Base-by-base conservation (phyloP, 1,284 basidiomycete genomes). In the Pseudozyma flocculosa region DNA sequence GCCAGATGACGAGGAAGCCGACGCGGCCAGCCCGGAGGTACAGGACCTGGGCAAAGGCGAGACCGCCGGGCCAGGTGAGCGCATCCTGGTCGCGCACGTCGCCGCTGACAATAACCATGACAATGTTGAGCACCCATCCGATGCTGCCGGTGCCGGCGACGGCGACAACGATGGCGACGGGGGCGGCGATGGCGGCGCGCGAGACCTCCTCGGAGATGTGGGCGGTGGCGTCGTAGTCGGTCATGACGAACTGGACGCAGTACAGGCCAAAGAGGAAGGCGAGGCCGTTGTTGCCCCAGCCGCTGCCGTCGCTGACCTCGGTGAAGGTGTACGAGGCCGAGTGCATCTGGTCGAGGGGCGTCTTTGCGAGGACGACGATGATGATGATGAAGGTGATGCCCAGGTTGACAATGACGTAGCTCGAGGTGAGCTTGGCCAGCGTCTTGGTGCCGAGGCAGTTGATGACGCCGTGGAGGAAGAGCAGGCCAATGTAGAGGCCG, bases 141-240 rank as follows among this genome's bases (percentile, higher is more conserved):
- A 72, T 40, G 21, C 71, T 46, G 39, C 73, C 68, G 17, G 71
- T 75, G 39, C 67, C 70, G 11, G 47, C 80, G 29, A 93, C 90
- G 49, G 92, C 92, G 45, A 92, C 87, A 75, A 92, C 86, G 73
- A 92, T 92, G 11, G 89, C 90, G 40, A 85, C 79, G 13, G 80
- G 80, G 2, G 79, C 90, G 50, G 90, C 88, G 68, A 91, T 89
- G 3, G 91, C 88, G 10, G 92, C 92, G 45, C 88, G 84, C 71
- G 85, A 86, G 32, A 95, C 89, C 80, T 95, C 92, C 75, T 95
- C 92, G 5, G 88, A 89, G 61, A 95, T 94, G 78, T 95, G 92
- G 2, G 90, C 90, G 5, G 82, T 80, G 2, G 80, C 81, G 52
- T 81, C 81, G 66, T 82, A 81, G 54, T 81, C 80, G 17, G 79